Conservation (phyloP, 1,139 yeast species). For the Magnusiomyces sp. region DNA sequence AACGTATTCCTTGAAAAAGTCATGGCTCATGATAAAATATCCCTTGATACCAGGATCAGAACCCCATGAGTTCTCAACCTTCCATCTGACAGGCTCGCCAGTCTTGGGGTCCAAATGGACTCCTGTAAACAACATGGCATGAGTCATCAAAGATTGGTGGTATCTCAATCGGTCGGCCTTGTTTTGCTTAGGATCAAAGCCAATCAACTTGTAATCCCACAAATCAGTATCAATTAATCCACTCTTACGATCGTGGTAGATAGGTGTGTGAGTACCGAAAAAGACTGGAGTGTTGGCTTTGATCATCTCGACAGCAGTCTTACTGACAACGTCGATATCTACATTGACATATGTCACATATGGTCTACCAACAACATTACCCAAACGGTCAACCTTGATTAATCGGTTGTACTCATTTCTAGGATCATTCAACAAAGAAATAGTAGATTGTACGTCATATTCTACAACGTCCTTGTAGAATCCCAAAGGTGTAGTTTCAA, state of each 20-base stretch:
- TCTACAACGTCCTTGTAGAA: conserved; percentile 51
- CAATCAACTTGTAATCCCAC: conserved; percentile 59
- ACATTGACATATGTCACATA: conserved; percentile 63
- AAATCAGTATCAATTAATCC: conserved; percentile 67
- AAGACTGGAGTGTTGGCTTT: conserved; percentile 68
- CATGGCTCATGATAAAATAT: conserved; percentile 70
- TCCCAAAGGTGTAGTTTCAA: conserved; percentile 52
- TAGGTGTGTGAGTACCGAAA: conserved; percentile 84
- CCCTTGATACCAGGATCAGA: conserved; percentile 64
- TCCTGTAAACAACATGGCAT: conserved; percentile 75
- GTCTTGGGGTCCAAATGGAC: conserved; percentile 48
- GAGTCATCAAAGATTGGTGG: conserved; percentile 66
- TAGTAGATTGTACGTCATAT: conserved; percentile 45
- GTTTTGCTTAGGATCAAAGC: conserved; percentile 47
- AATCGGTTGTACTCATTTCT: conserved; percentile 57
- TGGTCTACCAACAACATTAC: conserved; percentile 61
- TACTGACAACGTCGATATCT: conserved; percentile 48
- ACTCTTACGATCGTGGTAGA: conserved; percentile 43
- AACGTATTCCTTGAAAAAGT: conserved; percentile 74
- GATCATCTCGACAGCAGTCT: conserved; percentile 56
- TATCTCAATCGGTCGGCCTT: conserved; percentile 52
- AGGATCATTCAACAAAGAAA: conserved; percentile 73
- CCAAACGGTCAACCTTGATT: conserved; percentile 62
- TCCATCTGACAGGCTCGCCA: conserved; percentile 65
- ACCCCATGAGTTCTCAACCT: conserved; percentile 87